A percentile compares a stretch with the other conserved stretches of the same genome.
Evolutionary conservation across 148 eudicot genomes (phyloP).

Genomic region (Camellia japonica): DNA sequence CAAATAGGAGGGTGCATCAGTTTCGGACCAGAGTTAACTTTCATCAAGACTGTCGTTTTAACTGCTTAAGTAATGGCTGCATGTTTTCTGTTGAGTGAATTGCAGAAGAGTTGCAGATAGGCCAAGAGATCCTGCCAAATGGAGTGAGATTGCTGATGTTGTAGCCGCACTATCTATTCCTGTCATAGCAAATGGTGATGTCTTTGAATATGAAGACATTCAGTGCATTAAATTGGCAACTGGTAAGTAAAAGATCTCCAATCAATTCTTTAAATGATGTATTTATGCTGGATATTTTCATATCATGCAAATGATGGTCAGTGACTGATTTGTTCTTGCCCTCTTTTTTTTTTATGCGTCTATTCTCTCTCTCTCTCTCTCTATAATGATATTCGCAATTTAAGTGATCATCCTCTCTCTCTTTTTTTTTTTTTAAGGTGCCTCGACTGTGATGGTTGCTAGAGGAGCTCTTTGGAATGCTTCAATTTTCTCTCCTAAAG

Average conservation of each 20-base stretch:
- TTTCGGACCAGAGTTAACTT: neutral
- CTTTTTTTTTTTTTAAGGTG: slow-evolving; percentile 47
- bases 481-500: slow-evolving; percentile 73
- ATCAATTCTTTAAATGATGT: neutral
- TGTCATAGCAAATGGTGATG: slow-evolving; percentile 91
- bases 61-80: neutral
- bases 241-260: slow-evolving; percentile 37
- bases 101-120: slow-evolving; percentile 78
- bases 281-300: neutral
- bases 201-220: slow-evolving; percentile 75
- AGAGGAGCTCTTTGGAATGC: slow-evolving; percentile 97
- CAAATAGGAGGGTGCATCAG: neutral
- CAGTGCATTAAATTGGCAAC: slow-evolving; percentile 61
- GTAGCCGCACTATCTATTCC: slow-evolving; percentile 83
- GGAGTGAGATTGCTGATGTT: slow-evolving; percentile 87
- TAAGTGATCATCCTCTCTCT: neutral
- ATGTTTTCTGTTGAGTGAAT: slow-evolving; percentile 18
- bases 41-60: slow-evolving; percentile 1
- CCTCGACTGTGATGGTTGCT: slow-evolving; percentile 84
- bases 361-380: neutral
- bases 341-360: neutral
- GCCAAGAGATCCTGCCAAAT: slow-evolving; percentile 93
- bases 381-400: neutral
- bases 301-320: neutral
- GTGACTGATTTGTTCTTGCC: neutral